Conservation (phyloP, 768 basidiomycete genomes). For the Auricularia auricula-judae region DNA sequence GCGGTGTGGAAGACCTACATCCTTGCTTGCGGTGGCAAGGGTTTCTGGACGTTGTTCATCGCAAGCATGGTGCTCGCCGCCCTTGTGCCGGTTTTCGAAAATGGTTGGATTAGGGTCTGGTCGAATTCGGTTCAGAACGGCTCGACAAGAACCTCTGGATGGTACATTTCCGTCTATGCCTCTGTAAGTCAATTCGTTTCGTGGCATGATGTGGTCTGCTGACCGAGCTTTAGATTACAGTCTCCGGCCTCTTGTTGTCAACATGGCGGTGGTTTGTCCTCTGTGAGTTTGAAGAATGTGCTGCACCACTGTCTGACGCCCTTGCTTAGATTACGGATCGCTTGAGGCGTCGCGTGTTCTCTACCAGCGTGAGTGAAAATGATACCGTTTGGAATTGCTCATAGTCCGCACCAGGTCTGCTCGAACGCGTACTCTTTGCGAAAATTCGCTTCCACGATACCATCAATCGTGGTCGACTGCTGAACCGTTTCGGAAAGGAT, state of each 20-base stretch:
- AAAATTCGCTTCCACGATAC: constrained; percentile 92
- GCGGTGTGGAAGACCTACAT: constrained; percentile 59
- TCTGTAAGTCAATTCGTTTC: constrained; percentile 31
- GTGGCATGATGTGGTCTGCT: constrained; percentile 2
- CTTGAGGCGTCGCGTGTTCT: constrained; percentile 69
- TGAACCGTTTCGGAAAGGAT: constrained; percentile 85
- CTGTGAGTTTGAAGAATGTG: constrained; percentile 31
- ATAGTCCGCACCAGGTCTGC: constrained; percentile 29
- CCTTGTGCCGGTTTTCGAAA: constrained; percentile 54
- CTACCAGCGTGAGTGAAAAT: constrained; percentile 45
- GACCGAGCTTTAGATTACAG: constrained; percentile 8
- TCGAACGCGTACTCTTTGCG: constrained; percentile 77
- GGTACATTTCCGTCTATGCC: constrained; percentile 66
- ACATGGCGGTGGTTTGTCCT: constrained; percentile 62
- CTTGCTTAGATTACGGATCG: constrained; percentile 51
- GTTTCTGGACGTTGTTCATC: constrained; percentile 49
- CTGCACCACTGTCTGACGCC: constrained; percentile 1
- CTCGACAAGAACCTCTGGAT: constrained; percentile 41
- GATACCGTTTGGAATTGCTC: background rate
- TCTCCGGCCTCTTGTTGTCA: constrained; percentile 39
- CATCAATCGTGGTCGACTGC: constrained; percentile 67
- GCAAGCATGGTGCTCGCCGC: constrained; percentile 45
- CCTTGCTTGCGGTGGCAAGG: constrained; percentile 34
- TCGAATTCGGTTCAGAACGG: constrained; percentile 34
- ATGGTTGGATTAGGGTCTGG: constrained; percentile 43